phyloP scores from a whole-genome alignment of 2,329 filamentous ascomycete genomes.

The Fragosphaeria purpurea region DNA sequence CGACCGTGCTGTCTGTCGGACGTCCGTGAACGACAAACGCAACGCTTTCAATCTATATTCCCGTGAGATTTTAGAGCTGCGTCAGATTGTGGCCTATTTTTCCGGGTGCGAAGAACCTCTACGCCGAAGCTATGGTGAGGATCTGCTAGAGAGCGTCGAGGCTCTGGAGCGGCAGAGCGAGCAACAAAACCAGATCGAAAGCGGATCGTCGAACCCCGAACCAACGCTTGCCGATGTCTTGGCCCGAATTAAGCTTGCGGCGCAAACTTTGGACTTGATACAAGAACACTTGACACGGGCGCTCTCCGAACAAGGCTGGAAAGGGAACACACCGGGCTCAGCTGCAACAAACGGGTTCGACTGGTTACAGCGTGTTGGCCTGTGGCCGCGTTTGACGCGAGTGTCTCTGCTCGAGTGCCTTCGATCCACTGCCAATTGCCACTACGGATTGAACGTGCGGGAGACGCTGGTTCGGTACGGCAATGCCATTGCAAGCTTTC shows the following conservation, averaged over 20 bases:
- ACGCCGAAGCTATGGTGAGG: constrained; percentile 10
- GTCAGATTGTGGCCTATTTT: constrained; percentile 22
- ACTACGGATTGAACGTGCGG: constrained; percentile 27
- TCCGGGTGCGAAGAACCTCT: constrained; percentile 13
- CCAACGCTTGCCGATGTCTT: too few species aligned
- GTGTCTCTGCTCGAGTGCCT: constrained; percentile 37
- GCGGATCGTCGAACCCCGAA: too few species aligned
- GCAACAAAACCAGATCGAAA: background rate
- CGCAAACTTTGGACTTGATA: background rate
- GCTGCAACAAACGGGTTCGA: background rate
- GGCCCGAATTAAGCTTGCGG: too few species aligned
- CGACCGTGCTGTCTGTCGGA: too few species aligned
- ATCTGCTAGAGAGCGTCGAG: constrained; percentile 16
- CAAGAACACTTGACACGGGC: too few species aligned
- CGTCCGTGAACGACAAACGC: too few species aligned
- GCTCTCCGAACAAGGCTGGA: too few species aligned
- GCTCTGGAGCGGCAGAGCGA: background rate
- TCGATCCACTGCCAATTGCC: constrained; percentile 19
- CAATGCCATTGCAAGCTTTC: constrained; percentile 30
- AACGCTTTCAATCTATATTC: too few species aligned
- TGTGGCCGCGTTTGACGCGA: constrained; percentile 37
- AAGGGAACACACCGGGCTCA: too few species aligned
- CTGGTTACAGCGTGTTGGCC: constrained; percentile 31
- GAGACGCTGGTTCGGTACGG: constrained; percentile 33
- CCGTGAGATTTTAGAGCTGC: constrained; percentile 15